phyloP scores from a whole-genome alignment of 352 stramenopile species.

The Globisporangium irregulare region DNA sequence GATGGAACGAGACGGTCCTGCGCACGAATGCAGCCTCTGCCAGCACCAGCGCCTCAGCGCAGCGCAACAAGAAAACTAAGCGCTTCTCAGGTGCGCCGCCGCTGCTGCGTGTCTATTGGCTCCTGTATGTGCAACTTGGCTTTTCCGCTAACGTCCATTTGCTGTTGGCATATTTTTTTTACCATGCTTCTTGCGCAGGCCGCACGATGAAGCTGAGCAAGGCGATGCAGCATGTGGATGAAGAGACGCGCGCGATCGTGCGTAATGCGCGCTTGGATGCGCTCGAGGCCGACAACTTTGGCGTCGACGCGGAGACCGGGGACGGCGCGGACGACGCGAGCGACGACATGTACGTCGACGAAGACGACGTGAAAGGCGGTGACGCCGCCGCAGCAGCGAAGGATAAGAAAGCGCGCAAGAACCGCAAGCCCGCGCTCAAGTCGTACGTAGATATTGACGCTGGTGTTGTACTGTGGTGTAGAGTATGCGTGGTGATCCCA shows the following conservation, averaged over 20 bases:
- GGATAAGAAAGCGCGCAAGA: conserved; percentile 45
- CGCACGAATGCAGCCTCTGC: conserved; percentile 29
- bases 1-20: conserved; percentile 81
- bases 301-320: conserved; percentile 57
- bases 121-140: neutral
- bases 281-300: conserved; percentile 88
- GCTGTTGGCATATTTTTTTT: neutral
- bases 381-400: conserved; percentile 8
- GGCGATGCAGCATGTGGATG: conserved; percentile 79
- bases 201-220: conserved; percentile 77
- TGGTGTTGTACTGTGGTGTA: neutral
- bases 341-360: conserved; percentile 75
- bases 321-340: conserved; percentile 38
- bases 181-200: conserved; percentile 27
- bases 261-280: conserved; percentile 85
- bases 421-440: conserved; percentile 8
- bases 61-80: conserved; percentile 34
- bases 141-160: neutral
- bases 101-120: no score
- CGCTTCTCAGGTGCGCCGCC: conserved; percentile 50
- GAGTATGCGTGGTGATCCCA: neutral
- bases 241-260: conserved; percentile 78
- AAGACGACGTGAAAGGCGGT: conserved; percentile 28
- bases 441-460: neutral
- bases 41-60: neutral